Conservation (phyloP, 495 filamentous ascomycete species). For the Penicillium steckii region DNA sequence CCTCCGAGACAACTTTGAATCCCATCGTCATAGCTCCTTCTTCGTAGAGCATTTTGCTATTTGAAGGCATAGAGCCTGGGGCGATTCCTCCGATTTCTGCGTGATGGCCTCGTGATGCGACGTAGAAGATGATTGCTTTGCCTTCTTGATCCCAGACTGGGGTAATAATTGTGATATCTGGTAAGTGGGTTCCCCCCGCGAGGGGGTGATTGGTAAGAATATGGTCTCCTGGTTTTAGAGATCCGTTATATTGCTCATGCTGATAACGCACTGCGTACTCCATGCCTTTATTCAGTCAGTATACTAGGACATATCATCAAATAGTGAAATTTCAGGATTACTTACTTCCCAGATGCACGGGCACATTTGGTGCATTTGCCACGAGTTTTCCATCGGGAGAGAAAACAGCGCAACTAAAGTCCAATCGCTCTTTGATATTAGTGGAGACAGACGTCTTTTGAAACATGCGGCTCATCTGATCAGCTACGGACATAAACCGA, state of each 20-base stretch:
- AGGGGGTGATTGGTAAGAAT: slow-evolving; percentile 92
- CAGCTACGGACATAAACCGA: slow-evolving; percentile 91
- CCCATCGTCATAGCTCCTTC: slow-evolving; percentile 90
- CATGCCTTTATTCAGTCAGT: slow-evolving; percentile 52
- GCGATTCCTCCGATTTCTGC: slow-evolving; percentile 86
- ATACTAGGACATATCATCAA: background rate
- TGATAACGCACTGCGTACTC: slow-evolving; percentile 52
- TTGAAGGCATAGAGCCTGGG: slow-evolving; percentile 89
- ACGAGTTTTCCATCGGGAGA: slow-evolving; percentile 77
- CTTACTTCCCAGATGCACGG: slow-evolving; percentile 70
- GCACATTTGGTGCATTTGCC: slow-evolving; percentile 79
- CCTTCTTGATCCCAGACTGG: slow-evolving; percentile 67
- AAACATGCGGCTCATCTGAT: slow-evolving; percentile 87
- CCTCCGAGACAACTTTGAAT: slow-evolving; percentile 86
- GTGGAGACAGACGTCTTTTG: slow-evolving; percentile 91
- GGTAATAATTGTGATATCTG: slow-evolving; percentile 86
- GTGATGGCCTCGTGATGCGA: slow-evolving; percentile 84
- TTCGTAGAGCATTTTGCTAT: slow-evolving; percentile 85
- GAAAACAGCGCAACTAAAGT: slow-evolving; percentile 90
- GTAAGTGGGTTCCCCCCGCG: slow-evolving; percentile 80
- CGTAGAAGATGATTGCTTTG: slow-evolving; percentile 72
- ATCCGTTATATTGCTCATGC: slow-evolving; percentile 79
- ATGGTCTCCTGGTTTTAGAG: slow-evolving; percentile 83
- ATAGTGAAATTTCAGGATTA: background rate
- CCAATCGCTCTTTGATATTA: slow-evolving; percentile 89